Evolutionary conservation across 2,329 filamentous ascomycete species (phyloP), one percentile per base, ranked within the genome.

Genomic region (Fusarium tupiense): DNA sequence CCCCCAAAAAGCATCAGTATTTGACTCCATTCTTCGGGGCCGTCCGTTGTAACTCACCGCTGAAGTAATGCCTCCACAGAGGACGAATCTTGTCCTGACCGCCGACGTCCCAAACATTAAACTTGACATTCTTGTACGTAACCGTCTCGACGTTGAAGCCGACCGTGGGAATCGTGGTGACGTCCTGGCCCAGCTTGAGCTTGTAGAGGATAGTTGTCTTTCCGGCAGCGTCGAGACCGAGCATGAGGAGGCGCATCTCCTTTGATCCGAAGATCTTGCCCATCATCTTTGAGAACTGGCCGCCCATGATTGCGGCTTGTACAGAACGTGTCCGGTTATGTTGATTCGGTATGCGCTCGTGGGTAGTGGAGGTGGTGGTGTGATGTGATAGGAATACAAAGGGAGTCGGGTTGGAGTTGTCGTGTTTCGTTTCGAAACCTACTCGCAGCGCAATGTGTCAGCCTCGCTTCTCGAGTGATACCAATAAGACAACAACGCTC

Each of bases 121-220:
- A 98, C 86, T 98, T 97, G 85, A 98, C 95, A 84, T 98, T 98
- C 90, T 98, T 98, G 89, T 98, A 98, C 77, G 95, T 97, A 80
- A 98, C 95, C 9, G 95, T 97, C 89, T 98, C 96, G 84, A 98
- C 96, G 89, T 98, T 98, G 90, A 98, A 98, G 78, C 96, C 96
- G 79, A 99, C 96, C 40, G 96, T 99, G 53, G 96, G 96, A 82
- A 98, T 98, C 60, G 96, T 98, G 72, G 96, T 98, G 80, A 98
- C 95, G 82, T 97, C 95, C 88, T 98, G 95, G 85, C 96, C 95
- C 70, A 98, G 91, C 90, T 98, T 98, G 82, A 99, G 90, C 89
- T 98, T 98, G 90, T 98, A 99, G 72, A 99, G 92, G 81, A 98
- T 98, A 64, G 96, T 98, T 54, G 96, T 99, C 89, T 99, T 99